Conservation (phyloP, 352 stramenopile species). For the Peronospora destructor region DNA sequence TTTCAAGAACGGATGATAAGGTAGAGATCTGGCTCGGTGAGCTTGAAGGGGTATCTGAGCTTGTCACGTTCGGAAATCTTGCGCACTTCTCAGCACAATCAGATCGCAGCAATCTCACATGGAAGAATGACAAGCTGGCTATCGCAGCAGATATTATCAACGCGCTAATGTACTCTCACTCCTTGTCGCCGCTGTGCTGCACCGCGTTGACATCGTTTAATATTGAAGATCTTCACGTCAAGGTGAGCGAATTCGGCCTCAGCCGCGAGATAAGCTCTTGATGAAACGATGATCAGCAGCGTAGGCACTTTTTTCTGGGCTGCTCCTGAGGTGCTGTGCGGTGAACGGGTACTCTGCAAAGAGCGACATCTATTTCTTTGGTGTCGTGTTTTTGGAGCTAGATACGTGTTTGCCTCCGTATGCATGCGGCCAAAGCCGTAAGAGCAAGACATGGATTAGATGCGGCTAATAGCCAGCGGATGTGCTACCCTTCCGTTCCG, state of each 20-base stretch:
- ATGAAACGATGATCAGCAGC: constrained; percentile 38
- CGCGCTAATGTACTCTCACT: constrained; percentile 50
- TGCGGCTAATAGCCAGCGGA: constrained; percentile 29
- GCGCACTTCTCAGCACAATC: constrained; percentile 29
- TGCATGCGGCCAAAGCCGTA: constrained; percentile 32
- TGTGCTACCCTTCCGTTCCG: constrained; percentile 32
- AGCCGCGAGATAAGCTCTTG: constrained; percentile 29
- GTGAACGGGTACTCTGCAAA: constrained; percentile 52
- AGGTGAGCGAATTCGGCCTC: constrained; percentile 47
- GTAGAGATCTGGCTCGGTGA: constrained; percentile 57
- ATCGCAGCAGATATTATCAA: constrained; percentile 42
- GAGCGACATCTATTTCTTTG: constrained; percentile 59
- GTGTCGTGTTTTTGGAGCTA: constrained; percentile 60
- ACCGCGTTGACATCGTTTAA: constrained; percentile 45
- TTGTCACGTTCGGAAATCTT: constrained; percentile 32
- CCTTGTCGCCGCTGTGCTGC: constrained; percentile 35
- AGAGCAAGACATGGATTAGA: constrained; percentile 34
- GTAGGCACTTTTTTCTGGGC: constrained; percentile 44
- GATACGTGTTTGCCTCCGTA: constrained; percentile 53
- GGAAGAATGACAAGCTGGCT: constrained; percentile 34
- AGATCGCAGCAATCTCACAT: constrained; percentile 29
- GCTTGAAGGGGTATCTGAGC: constrained; percentile 43
- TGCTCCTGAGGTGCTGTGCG: constrained; percentile 43
- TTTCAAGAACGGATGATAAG: constrained; percentile 26
- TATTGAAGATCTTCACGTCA: constrained; percentile 38